These are phyloP conservation scores for Daldinia vernicosa DNA, from an alignment of 495 filamentous ascomycete species.

Conservation along the genomic window DNA sequence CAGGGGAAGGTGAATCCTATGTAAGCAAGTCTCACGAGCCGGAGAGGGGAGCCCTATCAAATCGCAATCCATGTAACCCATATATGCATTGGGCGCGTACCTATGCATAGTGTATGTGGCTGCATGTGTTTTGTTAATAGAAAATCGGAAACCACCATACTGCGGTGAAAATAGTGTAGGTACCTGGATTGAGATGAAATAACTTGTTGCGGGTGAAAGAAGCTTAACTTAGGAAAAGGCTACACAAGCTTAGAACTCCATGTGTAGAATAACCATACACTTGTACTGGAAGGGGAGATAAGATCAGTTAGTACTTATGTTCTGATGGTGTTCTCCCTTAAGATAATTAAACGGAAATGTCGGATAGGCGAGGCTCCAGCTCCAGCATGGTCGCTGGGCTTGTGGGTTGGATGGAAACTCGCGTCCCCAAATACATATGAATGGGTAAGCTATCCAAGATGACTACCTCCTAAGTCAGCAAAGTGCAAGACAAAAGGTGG, in stretches of 20 bases:
- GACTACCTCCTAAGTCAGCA: neutral
- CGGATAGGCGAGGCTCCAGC: neutral
- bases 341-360: neutral
- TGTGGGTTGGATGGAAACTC: neutral
- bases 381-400: neutral
- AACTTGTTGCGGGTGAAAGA: no score
- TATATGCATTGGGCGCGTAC: neutral
- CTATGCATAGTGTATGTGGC: neutral
- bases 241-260: no score
- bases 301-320: neutral
- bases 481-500: neutral
- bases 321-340: neutral
- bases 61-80: slow-evolving; percentile 23
- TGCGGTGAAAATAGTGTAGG: no score
- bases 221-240: no score
- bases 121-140: neutral
- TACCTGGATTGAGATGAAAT: no score
- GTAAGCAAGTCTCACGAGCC: neutral
- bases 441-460: neutral
- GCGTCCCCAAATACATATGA: neutral
- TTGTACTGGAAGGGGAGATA: neutral
- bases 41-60: slow-evolving; percentile 11
- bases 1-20: neutral
- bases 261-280: no score
- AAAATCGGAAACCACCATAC: no score